Percentiles rank a stretch among this genome's conserved stretches.
These are phyloP conservation scores for Solanum hybrid DNA, from an alignment of 305 asterid genomes.

Conservation along the genomic window DNA sequence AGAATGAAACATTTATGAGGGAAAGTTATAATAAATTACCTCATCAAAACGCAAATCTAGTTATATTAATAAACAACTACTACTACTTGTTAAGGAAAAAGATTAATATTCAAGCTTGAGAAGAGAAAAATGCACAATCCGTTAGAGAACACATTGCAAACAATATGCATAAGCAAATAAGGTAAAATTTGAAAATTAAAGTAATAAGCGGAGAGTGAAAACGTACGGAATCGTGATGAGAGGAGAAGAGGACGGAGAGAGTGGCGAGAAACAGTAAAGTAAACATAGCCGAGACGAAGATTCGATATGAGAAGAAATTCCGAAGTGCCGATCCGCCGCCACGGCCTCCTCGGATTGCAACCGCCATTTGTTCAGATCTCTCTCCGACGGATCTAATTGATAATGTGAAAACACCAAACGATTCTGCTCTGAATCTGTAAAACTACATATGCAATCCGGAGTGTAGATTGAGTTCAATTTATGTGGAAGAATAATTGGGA, in stretches of 20 bases:
- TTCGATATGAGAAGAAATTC: conserved; percentile 73
- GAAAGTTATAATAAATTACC: neutral
- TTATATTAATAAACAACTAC: neutral
- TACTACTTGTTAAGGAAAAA: neutral
- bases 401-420: neutral
- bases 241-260: conserved; percentile 65
- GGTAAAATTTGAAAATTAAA: neutral
- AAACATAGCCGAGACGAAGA: conserved; percentile 76
- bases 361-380: conserved; percentile 48
- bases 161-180: neutral
- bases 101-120: neutral
- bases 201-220: neutral
- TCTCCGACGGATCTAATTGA: conserved; percentile 15
- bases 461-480: neutral
- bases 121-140: neutral
- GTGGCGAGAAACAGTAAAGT: conserved; percentile 69
- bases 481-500: neutral
- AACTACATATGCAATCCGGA: neutral
- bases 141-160: neutral
- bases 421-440: neutral
- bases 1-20: neutral
- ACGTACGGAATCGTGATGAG: conserved; percentile 56
- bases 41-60: neutral
- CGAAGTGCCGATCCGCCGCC: conserved; percentile 58
- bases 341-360: conserved; percentile 61